Conservation (phyloP, 495 filamentous ascomycete species). For the Aspergillus affinis region DNA sequence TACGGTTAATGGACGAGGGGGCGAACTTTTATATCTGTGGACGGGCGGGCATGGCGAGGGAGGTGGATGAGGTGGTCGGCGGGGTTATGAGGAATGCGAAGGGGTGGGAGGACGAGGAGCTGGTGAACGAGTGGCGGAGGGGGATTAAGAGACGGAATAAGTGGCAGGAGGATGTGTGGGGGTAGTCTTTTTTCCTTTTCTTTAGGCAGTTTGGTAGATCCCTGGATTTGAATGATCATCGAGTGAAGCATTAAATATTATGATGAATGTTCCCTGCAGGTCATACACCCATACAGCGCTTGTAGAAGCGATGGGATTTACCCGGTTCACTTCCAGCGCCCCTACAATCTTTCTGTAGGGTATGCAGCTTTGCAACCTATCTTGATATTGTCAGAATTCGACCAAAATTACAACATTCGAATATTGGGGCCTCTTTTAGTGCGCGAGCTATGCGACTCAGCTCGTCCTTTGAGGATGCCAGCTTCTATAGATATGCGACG, state of each 20-base stretch:
- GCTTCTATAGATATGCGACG: too few relatives aligned
- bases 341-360: too few relatives aligned
- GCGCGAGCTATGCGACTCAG: neutral
- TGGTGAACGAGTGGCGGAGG: constrained; percentile 43
- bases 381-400: neutral
- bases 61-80: constrained; percentile 42
- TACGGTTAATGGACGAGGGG: constrained; percentile 35
- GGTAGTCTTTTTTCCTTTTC: constrained; percentile 16
- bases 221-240: too few relatives aligned
- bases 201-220: too few relatives aligned
- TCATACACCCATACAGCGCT: too few relatives aligned
- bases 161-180: constrained; percentile 55
- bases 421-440: neutral
- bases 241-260: too few relatives aligned
- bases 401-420: neutral
- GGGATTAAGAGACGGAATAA: constrained; percentile 44
- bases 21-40: constrained; percentile 53
- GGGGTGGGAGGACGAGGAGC: constrained; percentile 34
- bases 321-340: too few relatives aligned
- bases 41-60: constrained; percentile 50
- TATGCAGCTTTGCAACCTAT: too few relatives aligned
- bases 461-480: neutral
- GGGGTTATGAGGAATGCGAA: constrained; percentile 26
- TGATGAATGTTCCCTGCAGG: too few relatives aligned
- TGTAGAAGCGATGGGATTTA: too few relatives aligned